Evolutionary conservation across 805 yeast genomes (phyloP).

Genomic region (Candida manassasensis): DNA sequence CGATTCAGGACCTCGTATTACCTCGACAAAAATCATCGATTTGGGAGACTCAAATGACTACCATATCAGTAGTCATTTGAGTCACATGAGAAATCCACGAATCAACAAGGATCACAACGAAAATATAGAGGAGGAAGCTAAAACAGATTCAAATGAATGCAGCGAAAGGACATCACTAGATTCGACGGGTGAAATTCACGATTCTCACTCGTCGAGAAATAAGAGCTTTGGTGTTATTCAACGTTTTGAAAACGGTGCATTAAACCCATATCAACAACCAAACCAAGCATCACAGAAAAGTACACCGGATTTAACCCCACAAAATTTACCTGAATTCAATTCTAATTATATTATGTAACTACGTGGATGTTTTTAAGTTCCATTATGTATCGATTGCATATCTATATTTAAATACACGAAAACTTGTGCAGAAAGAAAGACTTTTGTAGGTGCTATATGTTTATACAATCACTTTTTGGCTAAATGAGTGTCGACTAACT

Average conservation of each 20-base stretch:
- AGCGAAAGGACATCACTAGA: slow-evolving; percentile 1
- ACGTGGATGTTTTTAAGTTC: background rate
- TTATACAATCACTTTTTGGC: slow-evolving; percentile 1
- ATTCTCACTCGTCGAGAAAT: slow-evolving; percentile 8
- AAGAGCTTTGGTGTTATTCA: slow-evolving; percentile 15
- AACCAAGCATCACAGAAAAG: background rate
- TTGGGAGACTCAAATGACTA: slow-evolving; percentile 16
- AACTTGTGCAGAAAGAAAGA: background rate
- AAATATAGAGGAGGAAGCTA: background rate
- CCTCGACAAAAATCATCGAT: slow-evolving; percentile 21
- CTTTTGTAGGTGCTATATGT: background rate
- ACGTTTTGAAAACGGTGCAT: slow-evolving; percentile 1
- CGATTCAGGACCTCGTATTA: slow-evolving; percentile 16
- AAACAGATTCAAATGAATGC: background rate
- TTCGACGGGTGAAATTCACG: slow-evolving; percentile 1
- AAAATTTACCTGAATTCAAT: slow-evolving; percentile 13
- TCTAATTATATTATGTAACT: slow-evolving; percentile 13
- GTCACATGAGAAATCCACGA: slow-evolving; percentile 22
- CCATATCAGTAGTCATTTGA: slow-evolving; percentile 15
- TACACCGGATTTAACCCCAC: background rate
- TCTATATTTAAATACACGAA: background rate
- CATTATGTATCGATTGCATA: slow-evolving; percentile 1
- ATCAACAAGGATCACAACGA: slow-evolving; percentile 14
- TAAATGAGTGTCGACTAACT: slow-evolving; percentile 18
- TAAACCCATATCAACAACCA: background rate